Conservation (phyloP, 768 basidiomycete genomes). For the Strobilomyces echinocephalus region DNA sequence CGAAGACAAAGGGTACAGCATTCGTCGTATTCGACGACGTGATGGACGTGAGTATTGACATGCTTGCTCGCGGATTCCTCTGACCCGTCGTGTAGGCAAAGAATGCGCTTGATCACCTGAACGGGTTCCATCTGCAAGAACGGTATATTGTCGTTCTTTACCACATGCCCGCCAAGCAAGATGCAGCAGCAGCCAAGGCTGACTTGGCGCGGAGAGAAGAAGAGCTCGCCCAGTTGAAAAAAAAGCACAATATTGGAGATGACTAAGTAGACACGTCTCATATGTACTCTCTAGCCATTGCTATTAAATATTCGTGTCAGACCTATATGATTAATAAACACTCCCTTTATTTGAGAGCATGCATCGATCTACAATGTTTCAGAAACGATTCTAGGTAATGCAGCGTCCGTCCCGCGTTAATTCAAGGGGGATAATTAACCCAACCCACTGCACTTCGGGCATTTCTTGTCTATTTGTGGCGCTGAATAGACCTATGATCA, state of each 20-base stretch:
- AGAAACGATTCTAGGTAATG: slow-evolving; percentile 7
- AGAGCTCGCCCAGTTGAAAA: slow-evolving; percentile 82
- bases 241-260: slow-evolving; percentile 80
- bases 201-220: slow-evolving; percentile 90
- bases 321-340: slow-evolving; percentile 9
- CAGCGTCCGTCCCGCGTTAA: slow-evolving; percentile 5
- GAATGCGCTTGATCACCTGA: slow-evolving; percentile 93
- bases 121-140: slow-evolving; percentile 97
- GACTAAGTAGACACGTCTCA: slow-evolving; percentile 38
- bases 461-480: slow-evolving; percentile 56
- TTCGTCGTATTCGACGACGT: slow-evolving; percentile 97
- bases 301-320: background rate
- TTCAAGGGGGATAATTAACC: slow-evolving; percentile 14
- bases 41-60: slow-evolving; percentile 68
- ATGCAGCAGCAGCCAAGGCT: slow-evolving; percentile 88
- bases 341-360: slow-evolving; percentile 3
- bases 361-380: slow-evolving; percentile 6
- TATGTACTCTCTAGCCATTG: slow-evolving; percentile 9
- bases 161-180: slow-evolving; percentile 97
- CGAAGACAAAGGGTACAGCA: slow-evolving; percentile 92
- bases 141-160: slow-evolving; percentile 98
- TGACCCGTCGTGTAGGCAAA: slow-evolving; percentile 61
- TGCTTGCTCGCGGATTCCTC: background rate
- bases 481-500: slow-evolving; percentile 31
- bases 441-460: slow-evolving; percentile 37